Conservation (phyloP, 257 asterid genomes). For the Henckelia pumila region DNA sequence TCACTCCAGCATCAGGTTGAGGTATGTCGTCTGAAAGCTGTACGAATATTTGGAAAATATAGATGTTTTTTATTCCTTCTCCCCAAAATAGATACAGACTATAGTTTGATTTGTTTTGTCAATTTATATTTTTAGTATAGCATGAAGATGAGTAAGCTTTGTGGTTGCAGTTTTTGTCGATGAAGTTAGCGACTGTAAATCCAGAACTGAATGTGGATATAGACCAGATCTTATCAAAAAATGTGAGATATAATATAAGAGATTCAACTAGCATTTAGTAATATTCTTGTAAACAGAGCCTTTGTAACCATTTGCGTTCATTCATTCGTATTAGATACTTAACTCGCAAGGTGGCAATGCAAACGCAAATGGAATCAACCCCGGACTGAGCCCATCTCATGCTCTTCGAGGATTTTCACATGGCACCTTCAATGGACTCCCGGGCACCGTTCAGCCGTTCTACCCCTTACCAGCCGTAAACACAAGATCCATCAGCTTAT, state of each 20-base stretch:
- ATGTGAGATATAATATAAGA: conserved; percentile 40
- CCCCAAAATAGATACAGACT: not conserved
- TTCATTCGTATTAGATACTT: conserved; percentile 49
- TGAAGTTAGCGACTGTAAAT: conserved; percentile 88
- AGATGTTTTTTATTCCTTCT: not conserved
- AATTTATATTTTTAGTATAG: not conserved
- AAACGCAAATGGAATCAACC: conserved; percentile 42
- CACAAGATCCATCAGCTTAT: not conserved
- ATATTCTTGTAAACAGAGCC: not conserved
- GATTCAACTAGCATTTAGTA: not conserved
- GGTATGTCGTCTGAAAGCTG: conserved; percentile 42
- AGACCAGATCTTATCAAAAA: conserved; percentile 66
- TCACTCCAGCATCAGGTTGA: conserved; percentile 95
- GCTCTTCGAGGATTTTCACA: conserved; percentile 53
- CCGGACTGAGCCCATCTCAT: conserved; percentile 49
- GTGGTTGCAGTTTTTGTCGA: conserved; percentile 69
- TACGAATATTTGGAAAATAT: not conserved
- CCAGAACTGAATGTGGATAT: conserved; percentile 69
- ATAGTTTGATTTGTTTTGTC: not conserved
- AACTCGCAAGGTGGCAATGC: conserved; percentile 52
- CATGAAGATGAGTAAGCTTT: conserved; percentile 17
- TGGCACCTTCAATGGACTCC: conserved; percentile 44
- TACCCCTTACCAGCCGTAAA: conserved; percentile 71
- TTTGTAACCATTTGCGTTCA: conserved; percentile 5
- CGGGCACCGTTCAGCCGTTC: conserved; percentile 39